Percentiles rank a stretch among this genome's conserved stretches.
Evolutionary conservation across 1,139 yeast species (phyloP).

Genomic region (Insectozyma bohioensis): DNA sequence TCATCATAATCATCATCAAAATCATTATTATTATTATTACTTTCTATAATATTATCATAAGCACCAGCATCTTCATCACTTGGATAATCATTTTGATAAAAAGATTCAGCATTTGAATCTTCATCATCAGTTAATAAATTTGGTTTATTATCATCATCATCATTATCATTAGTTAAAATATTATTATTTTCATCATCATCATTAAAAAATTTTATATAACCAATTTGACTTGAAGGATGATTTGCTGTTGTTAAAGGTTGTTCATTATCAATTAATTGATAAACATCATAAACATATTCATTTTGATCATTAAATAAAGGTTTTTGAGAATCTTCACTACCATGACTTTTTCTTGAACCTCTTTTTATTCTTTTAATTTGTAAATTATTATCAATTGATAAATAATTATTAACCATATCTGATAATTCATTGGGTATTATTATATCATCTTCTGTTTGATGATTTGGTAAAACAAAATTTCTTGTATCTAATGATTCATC

Average conservation of each 20-base stretch:
- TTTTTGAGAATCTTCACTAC: background rate
- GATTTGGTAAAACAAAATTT: conserved; percentile 36
- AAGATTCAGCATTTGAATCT: conserved; percentile 73
- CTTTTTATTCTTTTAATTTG: conserved; percentile 9
- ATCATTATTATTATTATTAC: conserved; percentile 35
- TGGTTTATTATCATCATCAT: conserved; percentile 45
- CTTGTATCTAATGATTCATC: conserved; percentile 1
- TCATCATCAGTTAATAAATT: conserved; percentile 38
- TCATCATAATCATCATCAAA: conserved; percentile 19
- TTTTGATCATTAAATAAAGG: conserved; percentile 51
- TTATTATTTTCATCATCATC: conserved; percentile 52
- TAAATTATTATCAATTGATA: conserved; percentile 22
- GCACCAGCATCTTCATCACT: conserved; percentile 77
- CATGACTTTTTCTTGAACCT: conserved; percentile 7
- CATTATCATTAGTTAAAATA: conserved; percentile 32
- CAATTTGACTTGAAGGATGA: conserved; percentile 55
- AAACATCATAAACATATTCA: conserved; percentile 86
- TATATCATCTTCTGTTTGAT: conserved; percentile 37
- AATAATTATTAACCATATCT: conserved; percentile 64
- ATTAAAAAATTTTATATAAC: conserved; percentile 66
- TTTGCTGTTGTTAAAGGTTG: conserved; percentile 51
- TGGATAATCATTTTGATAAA: conserved; percentile 91
- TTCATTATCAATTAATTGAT: conserved; percentile 37
- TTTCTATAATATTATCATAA: conserved; percentile 18
- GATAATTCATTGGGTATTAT: conserved; percentile 58